Evolutionary conservation across 352 stramenopile species (phyloP), one percentile per base, ranked within the genome.

Genomic region (Phytophthora multivora): DNA sequence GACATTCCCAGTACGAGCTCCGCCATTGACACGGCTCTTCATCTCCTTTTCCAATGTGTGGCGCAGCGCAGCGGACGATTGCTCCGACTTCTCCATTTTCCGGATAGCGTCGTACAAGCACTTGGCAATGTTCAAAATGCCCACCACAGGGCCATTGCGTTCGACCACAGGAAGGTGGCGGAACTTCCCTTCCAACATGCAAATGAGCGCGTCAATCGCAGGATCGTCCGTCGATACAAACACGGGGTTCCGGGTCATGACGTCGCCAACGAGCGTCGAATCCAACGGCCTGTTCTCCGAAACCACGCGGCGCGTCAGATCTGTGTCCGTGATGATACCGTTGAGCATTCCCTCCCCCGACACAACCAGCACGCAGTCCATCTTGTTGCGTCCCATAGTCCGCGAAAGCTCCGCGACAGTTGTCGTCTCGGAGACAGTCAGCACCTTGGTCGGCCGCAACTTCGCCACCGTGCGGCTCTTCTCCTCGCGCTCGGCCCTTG

Each of bases 81-180:
- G 64, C 53, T 93, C 83, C n/a, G 83, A 86, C 59, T 95, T 94
- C 66, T 99, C 97, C 66, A 99, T 96, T 64, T 98, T 98, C 5
- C 81, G 83, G 51, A 99, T 99, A 3, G 97, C 97, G 78, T 99
- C 97, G 79, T 99, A 98, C 56, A 99, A 59, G 61, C 97, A 99
- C 71, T 99, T 99, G 10, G 94, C 96, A 75, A 99, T 99, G 77
- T 98, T 97, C 18, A 99, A 70, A 38, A 99, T 89, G 10, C 97
- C 97, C 5, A 98, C 93, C 5, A 99, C 94, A 1, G 83, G 86
- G 0, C 87, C 89, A 18, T 79, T 71, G 43, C 75, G 81, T 46
- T 95, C 86, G 1, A 95, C 80, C 10, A 96, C 89, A 9, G 89
- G 89, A 39, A 95, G 57, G 48, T 96, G 88, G 28, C 88, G 86